phyloP scores from a whole-genome alignment of 2,329 filamentous ascomycete genomes.

The Hypomyces rosellus region DNA sequence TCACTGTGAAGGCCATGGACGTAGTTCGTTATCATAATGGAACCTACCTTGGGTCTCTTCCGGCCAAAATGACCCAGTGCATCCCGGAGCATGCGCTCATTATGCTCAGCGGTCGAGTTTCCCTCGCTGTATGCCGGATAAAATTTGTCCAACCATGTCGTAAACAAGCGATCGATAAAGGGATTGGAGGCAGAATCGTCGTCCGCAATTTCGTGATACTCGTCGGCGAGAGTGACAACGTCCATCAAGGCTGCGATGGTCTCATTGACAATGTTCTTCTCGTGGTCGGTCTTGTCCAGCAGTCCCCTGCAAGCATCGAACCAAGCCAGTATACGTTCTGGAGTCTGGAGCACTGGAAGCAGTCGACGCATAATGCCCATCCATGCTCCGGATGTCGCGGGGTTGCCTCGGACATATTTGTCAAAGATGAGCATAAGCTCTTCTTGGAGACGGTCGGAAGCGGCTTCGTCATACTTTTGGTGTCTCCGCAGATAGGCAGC shows the following conservation, averaged over 20 bases:
- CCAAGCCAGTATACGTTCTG: conserved; percentile 62
- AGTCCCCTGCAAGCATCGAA: conserved; percentile 48
- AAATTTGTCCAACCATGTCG: conserved; percentile 50
- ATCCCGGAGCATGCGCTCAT: conserved; percentile 45
- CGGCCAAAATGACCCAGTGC: conserved; percentile 57
- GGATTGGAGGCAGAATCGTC: conserved; percentile 38
- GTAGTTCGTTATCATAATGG: too few relatives aligned
- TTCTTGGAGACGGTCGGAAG: conserved; percentile 66
- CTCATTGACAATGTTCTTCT: conserved; percentile 59
- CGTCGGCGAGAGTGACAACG: conserved; percentile 57
- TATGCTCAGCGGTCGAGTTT: conserved; percentile 34
- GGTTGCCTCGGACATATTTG: conserved; percentile 52
- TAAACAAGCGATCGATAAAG: conserved; percentile 51
- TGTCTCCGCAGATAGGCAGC: conserved; percentile 63
- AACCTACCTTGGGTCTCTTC: conserved; percentile 52
- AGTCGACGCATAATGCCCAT: conserved; percentile 60
- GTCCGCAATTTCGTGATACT: conserved; percentile 40
- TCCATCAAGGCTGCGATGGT: conserved; percentile 58
- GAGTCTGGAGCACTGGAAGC: conserved; percentile 56
- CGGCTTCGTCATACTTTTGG: conserved; percentile 58
- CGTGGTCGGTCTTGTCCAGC: conserved; percentile 47
- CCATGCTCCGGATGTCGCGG: conserved; percentile 59
- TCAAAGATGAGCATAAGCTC: conserved; percentile 64
- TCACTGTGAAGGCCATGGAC: background rate
- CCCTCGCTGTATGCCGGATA: conserved; percentile 31